Conservation (phyloP, 768 basidiomycete species). For the Leccinellum albellum region DNA sequence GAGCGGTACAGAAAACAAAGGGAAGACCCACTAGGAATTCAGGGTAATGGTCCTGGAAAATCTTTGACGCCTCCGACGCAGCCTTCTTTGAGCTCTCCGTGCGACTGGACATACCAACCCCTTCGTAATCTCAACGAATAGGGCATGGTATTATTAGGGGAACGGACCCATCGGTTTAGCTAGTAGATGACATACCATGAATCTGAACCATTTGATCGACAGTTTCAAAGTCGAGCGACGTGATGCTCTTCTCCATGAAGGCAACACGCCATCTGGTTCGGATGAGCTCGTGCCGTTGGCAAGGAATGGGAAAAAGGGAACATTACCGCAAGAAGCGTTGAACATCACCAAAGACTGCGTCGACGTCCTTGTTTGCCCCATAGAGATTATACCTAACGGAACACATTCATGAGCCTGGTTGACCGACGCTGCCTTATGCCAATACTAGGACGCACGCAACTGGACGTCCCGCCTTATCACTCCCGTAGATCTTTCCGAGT, state of each 20-base stretch:
- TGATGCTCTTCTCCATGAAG: slow-evolving; percentile 67
- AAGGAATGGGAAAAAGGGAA: background rate
- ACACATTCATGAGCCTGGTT: background rate
- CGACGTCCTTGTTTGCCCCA: slow-evolving; percentile 62
- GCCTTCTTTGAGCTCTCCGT: slow-evolving; percentile 76
- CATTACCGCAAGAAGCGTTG: slow-evolving; percentile 67
- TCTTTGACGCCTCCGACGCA: slow-evolving; percentile 66
- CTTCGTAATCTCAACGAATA: slow-evolving; percentile 60
- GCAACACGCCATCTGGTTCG: slow-evolving; percentile 67
- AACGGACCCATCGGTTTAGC: background rate
- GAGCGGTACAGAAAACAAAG: slow-evolving; percentile 11
- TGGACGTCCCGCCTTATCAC: slow-evolving; percentile 68
- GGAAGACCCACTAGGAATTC: slow-evolving; percentile 56
- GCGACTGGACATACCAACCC: slow-evolving; percentile 60
- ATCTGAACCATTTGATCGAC: slow-evolving; percentile 71
- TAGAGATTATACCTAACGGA: slow-evolving; percentile 69
- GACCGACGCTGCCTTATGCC: background rate
- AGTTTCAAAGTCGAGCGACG: slow-evolving; percentile 65
- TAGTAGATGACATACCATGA: slow-evolving; percentile 46
- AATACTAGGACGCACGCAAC: slow-evolving; percentile 52
- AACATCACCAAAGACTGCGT: slow-evolving; percentile 73
- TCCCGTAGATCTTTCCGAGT: slow-evolving; percentile 61
- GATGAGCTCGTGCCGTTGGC: slow-evolving; percentile 3
- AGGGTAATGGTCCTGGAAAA: slow-evolving; percentile 76
- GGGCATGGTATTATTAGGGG: background rate